Evolutionary conservation across 2,329 filamentous ascomycete genomes (phyloP).

Genomic region (Talaromyces sp.): DNA sequence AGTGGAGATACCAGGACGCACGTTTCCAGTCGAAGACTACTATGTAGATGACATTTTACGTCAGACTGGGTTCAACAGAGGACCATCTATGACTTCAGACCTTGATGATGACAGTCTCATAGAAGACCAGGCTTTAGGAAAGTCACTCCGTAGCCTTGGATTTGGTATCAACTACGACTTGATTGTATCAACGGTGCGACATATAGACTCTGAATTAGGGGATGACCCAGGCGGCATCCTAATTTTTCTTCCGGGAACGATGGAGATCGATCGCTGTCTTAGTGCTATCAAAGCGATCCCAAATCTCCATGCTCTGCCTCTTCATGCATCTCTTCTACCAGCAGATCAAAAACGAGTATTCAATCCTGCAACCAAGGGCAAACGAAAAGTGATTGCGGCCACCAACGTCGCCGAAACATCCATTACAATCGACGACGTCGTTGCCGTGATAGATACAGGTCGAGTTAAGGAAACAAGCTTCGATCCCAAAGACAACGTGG

Average conservation of each 20-base stretch:
- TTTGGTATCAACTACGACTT: constrained; percentile 90
- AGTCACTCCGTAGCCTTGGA: constrained; percentile 68
- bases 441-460: constrained; percentile 92
- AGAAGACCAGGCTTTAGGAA: constrained; percentile 55
- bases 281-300: constrained; percentile 63
- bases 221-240: constrained; percentile 78
- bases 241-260: constrained; percentile 90
- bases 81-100: constrained; percentile 13
- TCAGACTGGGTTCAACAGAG: constrained; percentile 66
- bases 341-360: constrained; percentile 87
- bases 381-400: constrained; percentile 87
- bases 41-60: constrained; percentile 85
- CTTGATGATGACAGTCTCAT: constrained; percentile 43
- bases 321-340: constrained; percentile 89
- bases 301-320: constrained; percentile 72
- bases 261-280: constrained; percentile 83
- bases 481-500: constrained; percentile 88
- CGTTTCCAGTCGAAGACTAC: constrained; percentile 83
- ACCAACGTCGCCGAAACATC: constrained; percentile 98
- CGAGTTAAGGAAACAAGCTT: constrained; percentile 96
- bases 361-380: constrained; percentile 67
- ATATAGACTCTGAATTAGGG: constrained; percentile 74
- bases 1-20: constrained; percentile 84
- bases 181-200: constrained; percentile 72
- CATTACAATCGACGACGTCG: constrained; percentile 96